Evolutionary conservation across 805 yeast species (phyloP), one percentile per base, ranked within the genome.

Genomic region (Zygosaccharomyces kombuchaensis): DNA sequence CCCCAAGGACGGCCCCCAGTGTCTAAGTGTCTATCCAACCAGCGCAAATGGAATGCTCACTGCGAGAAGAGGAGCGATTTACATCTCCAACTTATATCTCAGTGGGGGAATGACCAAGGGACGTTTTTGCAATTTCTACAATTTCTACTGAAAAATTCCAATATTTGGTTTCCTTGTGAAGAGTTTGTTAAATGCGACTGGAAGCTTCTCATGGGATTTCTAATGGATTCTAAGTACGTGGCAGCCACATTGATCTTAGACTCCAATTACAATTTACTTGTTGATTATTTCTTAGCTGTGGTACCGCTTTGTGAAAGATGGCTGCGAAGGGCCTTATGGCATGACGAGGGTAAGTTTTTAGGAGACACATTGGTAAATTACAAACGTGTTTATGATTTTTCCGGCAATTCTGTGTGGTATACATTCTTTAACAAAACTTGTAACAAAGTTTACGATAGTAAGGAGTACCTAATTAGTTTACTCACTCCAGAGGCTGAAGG

Each of bases 281-380:
- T 46, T 10, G 59, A 54, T 25, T 58, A 56, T 41, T 34, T 52
- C n/a, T 22, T 36, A 9, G 43, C 47, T 21, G 48, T 51, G 1
- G 31, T 46, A 14, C 54, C 58, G 19, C 37, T 40, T 36, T 35
- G 55, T 8, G 46, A 46, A 23, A 34, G 40, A 4, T 34, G 44
- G 25, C 32, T 56, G 4, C 31, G 38, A 10, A 37, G 16, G 12
- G 40, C 43, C 1, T 19, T 48, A 21, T 26, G 32, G 16, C 21
- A 7, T n/a, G 45, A 37, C 8, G 38, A 31, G 6, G 47, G 48
- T 1, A 23, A 35, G 9, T 44, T 34, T 32, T 48, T 56, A 9
- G 39, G 27, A 21, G 32, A 40, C n/a, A 44, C 44, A 17, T 36
- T 56, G n/a, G 14, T 32, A 9, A 17, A 32, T 9, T 52, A 56